Evolutionary conservation across 768 basidiomycete species (phyloP).

Genomic region (Rossbeevera mucosa): DNA sequence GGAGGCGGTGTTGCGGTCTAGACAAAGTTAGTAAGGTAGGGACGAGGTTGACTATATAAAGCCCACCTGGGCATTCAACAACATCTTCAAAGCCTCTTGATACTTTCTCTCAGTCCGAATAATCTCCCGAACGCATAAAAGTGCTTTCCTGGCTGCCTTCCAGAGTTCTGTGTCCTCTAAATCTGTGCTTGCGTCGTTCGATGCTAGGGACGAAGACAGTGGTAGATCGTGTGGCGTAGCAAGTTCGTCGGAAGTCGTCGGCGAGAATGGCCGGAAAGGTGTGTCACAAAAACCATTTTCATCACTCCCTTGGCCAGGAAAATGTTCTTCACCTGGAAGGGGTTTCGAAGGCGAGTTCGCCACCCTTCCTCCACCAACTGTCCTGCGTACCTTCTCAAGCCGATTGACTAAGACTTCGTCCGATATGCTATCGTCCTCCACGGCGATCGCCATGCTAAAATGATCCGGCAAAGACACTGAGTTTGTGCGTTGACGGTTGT

Average conservation of each 20-base stretch:
- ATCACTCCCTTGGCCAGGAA: background rate
- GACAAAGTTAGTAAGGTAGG: constrained; percentile 7
- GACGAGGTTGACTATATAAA: background rate
- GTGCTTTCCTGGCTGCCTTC: constrained; percentile 36
- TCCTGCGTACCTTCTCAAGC: constrained; percentile 42
- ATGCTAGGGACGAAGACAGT: background rate
- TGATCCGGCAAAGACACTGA: constrained; percentile 1
- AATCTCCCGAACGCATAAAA: constrained; percentile 46
- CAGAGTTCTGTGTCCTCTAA: constrained; percentile 29
- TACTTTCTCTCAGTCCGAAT: constrained; percentile 45
- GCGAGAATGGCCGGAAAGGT: background rate
- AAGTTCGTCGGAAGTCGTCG: background rate
- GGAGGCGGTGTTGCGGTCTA: constrained; percentile 44
- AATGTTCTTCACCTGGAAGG: background rate
- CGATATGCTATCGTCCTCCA: constrained; percentile 46
- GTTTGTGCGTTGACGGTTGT: background rate
- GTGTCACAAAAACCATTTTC: background rate
- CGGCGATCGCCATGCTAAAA: constrained; percentile 39
- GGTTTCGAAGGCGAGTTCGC: background rate
- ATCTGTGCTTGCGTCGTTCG: constrained; percentile 7
- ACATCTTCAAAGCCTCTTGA: constrained; percentile 33
- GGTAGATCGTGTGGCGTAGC: background rate
- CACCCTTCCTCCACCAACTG: background rate
- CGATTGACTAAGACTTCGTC: constrained; percentile 48
- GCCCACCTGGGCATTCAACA: constrained; percentile 35